Conservation (phyloP, 257 asterid species). For the Salvia rosmarinus region DNA sequence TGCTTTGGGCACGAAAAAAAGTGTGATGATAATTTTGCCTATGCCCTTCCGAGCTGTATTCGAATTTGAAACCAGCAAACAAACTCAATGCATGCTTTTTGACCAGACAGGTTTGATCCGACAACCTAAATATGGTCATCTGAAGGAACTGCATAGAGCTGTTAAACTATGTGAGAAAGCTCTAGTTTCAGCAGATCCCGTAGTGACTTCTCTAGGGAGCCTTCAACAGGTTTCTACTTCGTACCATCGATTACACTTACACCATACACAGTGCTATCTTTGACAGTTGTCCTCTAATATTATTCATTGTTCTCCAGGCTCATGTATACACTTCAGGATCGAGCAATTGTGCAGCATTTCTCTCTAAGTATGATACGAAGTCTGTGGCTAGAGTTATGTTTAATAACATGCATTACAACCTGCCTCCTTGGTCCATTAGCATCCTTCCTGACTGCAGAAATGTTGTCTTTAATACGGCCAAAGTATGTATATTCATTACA, state of each 20-base stretch:
- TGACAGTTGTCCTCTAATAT: not conserved
- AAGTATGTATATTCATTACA: slow-evolving; percentile 47
- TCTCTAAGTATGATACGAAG: too few species aligned
- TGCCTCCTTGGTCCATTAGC: too few species aligned
- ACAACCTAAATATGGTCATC: slow-evolving; percentile 83
- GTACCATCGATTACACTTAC: not conserved
- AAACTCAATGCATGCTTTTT: slow-evolving; percentile 19
- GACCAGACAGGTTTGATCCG: slow-evolving; percentile 60
- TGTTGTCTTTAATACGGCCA: slow-evolving; percentile 89
- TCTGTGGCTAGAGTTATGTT: too few species aligned
- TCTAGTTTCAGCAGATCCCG: slow-evolving; percentile 72
- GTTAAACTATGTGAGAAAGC: slow-evolving; percentile 70
- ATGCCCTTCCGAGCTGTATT: not conserved
- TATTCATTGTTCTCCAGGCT: not conserved
- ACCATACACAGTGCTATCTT: too few species aligned
- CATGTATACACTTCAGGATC: too few species aligned
- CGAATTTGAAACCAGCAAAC: slow-evolving; percentile 8
- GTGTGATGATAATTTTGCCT: slow-evolving; percentile 12
- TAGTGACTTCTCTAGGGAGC: slow-evolving; percentile 69
- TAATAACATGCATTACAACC: too few species aligned
- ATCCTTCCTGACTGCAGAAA: slow-evolving; percentile 87
- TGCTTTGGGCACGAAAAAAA: not conserved
- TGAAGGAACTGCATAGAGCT: slow-evolving; percentile 80
- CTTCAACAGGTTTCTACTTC: slow-evolving; percentile 32
- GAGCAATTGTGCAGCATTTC: too few species aligned